Evolutionary conservation across 352 stramenopile species (phyloP).

Genomic region (Peronosclerospora sorghi): DNA sequence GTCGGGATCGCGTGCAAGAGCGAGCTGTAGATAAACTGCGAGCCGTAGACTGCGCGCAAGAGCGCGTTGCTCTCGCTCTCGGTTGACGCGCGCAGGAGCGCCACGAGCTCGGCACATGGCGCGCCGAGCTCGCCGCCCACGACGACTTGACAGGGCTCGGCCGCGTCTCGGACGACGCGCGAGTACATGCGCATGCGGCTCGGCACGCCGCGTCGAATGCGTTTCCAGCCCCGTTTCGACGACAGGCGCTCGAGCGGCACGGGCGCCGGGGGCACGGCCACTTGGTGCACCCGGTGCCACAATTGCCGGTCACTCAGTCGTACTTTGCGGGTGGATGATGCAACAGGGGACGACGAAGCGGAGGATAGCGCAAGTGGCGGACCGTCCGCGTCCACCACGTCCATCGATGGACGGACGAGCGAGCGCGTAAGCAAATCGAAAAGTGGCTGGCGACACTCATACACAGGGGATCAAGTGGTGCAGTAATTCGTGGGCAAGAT

Average conservation of each 20-base stretch:
- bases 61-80: slow-evolving; percentile 30
- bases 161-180: slow-evolving; percentile 2
- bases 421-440: slow-evolving; percentile 13
- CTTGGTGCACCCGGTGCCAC: slow-evolving; percentile 16
- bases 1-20: slow-evolving; percentile 15
- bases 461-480: background rate
- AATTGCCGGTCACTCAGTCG: slow-evolving; percentile 17
- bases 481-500: background rate
- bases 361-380: background rate
- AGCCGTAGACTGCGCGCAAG: slow-evolving; percentile 16
- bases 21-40: slow-evolving; percentile 30
- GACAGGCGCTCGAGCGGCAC: slow-evolving; percentile 10
- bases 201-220: slow-evolving; percentile 5
- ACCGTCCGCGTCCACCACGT: background rate
- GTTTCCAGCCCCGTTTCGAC: slow-evolving; percentile 16
- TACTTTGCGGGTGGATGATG: slow-evolving; percentile 7
- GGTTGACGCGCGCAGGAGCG: slow-evolving; percentile 14
- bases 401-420: slow-evolving; percentile 13
- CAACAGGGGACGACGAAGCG: background rate
- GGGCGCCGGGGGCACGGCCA: slow-evolving; percentile 8
- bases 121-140: slow-evolving; percentile 14
- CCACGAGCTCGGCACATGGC: slow-evolving; percentile 8
- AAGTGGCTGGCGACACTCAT: slow-evolving; percentile 18
- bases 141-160: slow-evolving; percentile 16
- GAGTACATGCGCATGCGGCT: slow-evolving; percentile 12